Conservation (phyloP, 2,329 filamentous ascomycete genomes). For the Gliomastix tumulicola region DNA sequence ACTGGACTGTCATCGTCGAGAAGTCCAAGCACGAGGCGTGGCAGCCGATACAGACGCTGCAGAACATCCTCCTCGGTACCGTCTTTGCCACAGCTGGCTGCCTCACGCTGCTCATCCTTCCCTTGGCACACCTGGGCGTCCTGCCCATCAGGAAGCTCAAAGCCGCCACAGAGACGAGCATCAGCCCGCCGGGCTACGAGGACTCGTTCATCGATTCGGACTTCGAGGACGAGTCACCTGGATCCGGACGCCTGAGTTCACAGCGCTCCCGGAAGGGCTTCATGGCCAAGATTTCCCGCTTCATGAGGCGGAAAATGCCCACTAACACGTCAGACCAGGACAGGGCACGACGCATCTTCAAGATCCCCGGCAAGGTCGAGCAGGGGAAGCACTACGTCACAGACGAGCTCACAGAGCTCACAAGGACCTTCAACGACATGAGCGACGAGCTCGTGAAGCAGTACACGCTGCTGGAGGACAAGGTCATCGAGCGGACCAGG, state of each 20-base stretch:
- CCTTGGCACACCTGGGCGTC: constrained; percentile 76
- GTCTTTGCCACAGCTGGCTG: constrained; percentile 77
- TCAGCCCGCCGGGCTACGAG: constrained; percentile 57
- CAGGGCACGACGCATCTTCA: constrained; percentile 54
- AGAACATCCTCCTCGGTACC: constrained; percentile 73
- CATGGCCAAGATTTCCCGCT: constrained; percentile 26
- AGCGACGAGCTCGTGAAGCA: constrained; percentile 83
- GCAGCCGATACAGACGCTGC: constrained; percentile 65
- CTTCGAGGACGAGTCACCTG: constrained; percentile 34
- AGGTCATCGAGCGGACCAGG: constrained; percentile 73
- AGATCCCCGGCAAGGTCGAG: constrained; percentile 77
- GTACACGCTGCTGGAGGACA: constrained; percentile 76
- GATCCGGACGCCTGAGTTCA: constrained; percentile 18
- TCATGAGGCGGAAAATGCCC: constrained; percentile 21
- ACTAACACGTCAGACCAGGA: constrained; percentile 18
- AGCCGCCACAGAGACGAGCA: constrained; percentile 65
- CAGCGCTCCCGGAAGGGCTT: constrained; percentile 36
- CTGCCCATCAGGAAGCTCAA: constrained; percentile 72
- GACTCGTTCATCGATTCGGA: constrained; percentile 33
- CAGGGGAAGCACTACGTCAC: constrained; percentile 69
- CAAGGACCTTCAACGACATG: constrained; percentile 87
- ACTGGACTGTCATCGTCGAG: constrained; percentile 81
- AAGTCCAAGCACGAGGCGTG: constrained; percentile 69
- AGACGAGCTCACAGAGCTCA: constrained; percentile 81
- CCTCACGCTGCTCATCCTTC: constrained; percentile 65